Evolutionary conservation across 2,329 filamentous ascomycete species (phyloP).

Genomic region (Daldinia sp.): DNA sequence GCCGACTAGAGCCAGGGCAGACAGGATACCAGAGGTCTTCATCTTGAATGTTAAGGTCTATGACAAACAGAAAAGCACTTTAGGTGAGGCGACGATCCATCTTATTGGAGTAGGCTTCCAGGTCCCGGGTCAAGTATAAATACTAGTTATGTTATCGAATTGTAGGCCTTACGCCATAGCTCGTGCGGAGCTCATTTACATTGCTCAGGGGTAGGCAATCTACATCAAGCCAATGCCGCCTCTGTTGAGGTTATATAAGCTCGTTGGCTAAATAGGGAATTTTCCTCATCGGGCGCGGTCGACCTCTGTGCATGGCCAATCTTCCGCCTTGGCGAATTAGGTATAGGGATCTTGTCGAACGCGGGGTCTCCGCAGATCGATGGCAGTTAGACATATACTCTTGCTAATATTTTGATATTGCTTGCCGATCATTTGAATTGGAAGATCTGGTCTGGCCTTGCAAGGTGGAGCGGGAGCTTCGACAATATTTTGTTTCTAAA

Average conservation of each 20-base stretch:
- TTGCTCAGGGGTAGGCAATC: conserved; percentile 28
- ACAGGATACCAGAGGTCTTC: conserved; percentile 44
- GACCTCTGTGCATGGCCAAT: conserved; percentile 29
- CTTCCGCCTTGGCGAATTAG: conserved; percentile 45
- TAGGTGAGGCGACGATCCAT: conserved; percentile 2
- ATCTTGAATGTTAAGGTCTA: conserved; percentile 37
- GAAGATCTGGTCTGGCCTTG: background rate
- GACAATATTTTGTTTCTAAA: background rate
- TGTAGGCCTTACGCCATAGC: conserved; percentile 27
- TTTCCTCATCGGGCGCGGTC: conserved; percentile 42
- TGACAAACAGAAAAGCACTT: background rate
- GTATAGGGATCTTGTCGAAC: conserved; percentile 21
- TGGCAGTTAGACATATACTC: conserved; percentile 31
- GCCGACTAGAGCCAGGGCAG: conserved; percentile 39
- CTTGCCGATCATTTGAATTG: conserved; percentile 29
- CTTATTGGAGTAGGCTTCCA: conserved; percentile 1
- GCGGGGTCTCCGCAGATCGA: conserved; percentile 37
- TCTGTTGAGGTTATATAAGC: conserved; percentile 34
- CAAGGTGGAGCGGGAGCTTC: background rate
- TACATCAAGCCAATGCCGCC: conserved; percentile 26
- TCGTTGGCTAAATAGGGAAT: conserved; percentile 41
- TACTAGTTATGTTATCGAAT: conserved; percentile 14
- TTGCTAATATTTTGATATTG: conserved; percentile 14
- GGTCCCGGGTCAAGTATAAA: conserved; percentile 31
- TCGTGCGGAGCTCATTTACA: conserved; percentile 28